These are phyloP conservation scores for Filobasidium uniguttulatum DNA, from an alignment of 1,284 basidiomycete genomes.

Conservation along the genomic window DNA sequence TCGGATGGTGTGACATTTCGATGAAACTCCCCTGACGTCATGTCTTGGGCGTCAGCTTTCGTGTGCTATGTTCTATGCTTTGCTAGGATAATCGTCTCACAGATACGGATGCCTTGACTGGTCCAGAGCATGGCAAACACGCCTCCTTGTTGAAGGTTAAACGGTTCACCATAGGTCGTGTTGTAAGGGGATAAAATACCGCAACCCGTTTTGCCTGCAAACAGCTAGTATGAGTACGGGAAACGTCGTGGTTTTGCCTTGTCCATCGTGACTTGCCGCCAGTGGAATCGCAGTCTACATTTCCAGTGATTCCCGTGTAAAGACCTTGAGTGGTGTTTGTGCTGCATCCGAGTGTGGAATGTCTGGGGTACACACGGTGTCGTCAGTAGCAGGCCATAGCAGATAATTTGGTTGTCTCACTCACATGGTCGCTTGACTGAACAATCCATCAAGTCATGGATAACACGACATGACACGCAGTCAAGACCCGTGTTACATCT, in stretches of 20 bases:
- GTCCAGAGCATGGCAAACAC: slow-evolving; percentile 64
- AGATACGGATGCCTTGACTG: slow-evolving; percentile 53
- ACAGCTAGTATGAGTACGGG: slow-evolving; percentile 8
- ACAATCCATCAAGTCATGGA: neutral
- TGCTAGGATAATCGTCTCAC: slow-evolving; percentile 34
- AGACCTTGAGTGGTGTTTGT: slow-evolving; percentile 20
- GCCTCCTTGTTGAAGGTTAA: slow-evolving; percentile 56
- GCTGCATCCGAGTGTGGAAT: slow-evolving; percentile 28
- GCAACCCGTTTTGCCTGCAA: slow-evolving; percentile 51
- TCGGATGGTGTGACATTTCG: slow-evolving; percentile 55
- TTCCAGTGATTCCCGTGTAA: slow-evolving; percentile 20
- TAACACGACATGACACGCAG: no score
- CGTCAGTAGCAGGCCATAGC: neutral
- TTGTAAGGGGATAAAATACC: slow-evolving; percentile 45
- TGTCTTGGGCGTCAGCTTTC: no score
- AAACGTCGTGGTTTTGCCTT: neutral
- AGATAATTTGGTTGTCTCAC: slow-evolving; percentile 2
- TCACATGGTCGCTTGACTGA: slow-evolving; percentile 30
- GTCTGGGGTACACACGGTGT: slow-evolving; percentile 16
- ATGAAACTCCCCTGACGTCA: slow-evolving; percentile 53
- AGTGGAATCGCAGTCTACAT: slow-evolving; percentile 24
- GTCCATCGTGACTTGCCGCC: slow-evolving; percentile 14
- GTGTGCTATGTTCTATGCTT: no score
- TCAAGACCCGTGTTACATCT: no score
- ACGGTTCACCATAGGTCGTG: slow-evolving; percentile 52